phyloP scores from a whole-genome alignment of 257 asterid species.

The Gentiana straminea region DNA sequence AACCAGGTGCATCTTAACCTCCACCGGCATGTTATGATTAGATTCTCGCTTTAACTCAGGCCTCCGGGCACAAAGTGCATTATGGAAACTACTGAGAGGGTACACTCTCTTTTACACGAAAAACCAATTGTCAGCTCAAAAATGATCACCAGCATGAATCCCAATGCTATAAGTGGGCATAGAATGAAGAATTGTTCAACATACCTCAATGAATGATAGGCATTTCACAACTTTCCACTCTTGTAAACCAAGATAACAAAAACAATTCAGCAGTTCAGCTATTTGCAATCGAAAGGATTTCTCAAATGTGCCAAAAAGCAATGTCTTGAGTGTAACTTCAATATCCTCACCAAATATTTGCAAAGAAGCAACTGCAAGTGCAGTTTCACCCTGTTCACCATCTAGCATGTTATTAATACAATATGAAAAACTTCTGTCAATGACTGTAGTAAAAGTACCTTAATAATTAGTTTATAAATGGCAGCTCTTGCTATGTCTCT shows the following conservation, averaged over 20 bases:
- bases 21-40: conserved; percentile 25
- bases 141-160: conserved; percentile 13
- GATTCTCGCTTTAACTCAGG: conserved; percentile 40
- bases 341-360: conserved; percentile 98
- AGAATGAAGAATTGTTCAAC: conserved; percentile 18
- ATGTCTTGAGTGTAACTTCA: conserved; percentile 60
- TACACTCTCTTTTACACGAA: conserved; percentile 69
- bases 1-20: conserved; percentile 41
- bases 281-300: conserved; percentile 73
- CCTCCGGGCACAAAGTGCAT: conserved; percentile 43
- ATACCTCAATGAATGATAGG: conserved; percentile 81
- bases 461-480: conserved; percentile 73
- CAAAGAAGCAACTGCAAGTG: conserved; percentile 80
- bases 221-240: conserved; percentile 74
- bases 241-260: conserved; percentile 57
- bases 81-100: conserved; percentile 85
- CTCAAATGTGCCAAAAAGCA: conserved; percentile 84
- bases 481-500: conserved; percentile 80
- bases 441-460: conserved; percentile 47
- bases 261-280: conserved; percentile 68
- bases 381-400: conserved; percentile 67
- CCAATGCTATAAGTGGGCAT: conserved; percentile 12
- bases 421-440: conserved; percentile 6
- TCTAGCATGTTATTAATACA: conserved; percentile 13
- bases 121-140: conserved; percentile 40